Percentiles rank a stretch among this genome's conserved stretches.
Evolutionary conservation across 108 stramenopile species (phyloP).

Genomic region (Skeletonema tropicum): DNA sequence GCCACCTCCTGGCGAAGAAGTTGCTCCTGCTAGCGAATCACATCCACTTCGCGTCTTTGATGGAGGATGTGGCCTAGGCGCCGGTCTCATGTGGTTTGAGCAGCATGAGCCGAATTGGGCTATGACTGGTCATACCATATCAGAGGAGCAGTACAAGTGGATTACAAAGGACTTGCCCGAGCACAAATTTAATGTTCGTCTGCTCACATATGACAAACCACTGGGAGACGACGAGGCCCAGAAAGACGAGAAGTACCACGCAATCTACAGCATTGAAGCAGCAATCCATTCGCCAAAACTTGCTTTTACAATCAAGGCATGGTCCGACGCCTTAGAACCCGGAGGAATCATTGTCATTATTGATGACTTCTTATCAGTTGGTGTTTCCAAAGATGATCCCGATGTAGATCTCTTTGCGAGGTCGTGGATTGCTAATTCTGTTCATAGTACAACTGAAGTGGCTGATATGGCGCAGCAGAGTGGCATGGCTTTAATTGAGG

Average conservation of each 20-base stretch:
- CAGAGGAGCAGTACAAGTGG: constrained; percentile 54
- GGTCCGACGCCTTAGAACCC: constrained; percentile 44
- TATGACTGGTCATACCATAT: constrained; percentile 55
- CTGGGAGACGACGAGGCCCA: constrained; percentile 6
- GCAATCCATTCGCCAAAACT: constrained; percentile 58
- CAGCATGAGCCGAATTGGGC: constrained; percentile 42
- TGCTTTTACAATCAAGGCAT: constrained; percentile 32
- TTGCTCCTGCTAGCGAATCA: not conserved
- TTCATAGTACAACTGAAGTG: constrained; percentile 43
- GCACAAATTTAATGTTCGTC: constrained; percentile 51
- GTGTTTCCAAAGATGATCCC: constrained; percentile 13
- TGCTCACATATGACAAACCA: constrained; percentile 52
- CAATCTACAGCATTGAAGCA: constrained; percentile 65
- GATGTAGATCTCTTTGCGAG: constrained; percentile 48
- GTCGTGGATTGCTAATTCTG: constrained; percentile 57
- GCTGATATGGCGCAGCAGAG: constrained; percentile 13
- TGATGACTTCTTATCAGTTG: constrained; percentile 54
- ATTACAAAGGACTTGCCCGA: constrained; percentile 42
- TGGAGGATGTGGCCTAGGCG: constrained; percentile 61
- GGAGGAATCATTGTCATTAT: constrained; percentile 57
- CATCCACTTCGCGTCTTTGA: constrained; percentile 50
- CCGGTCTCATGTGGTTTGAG: constrained; percentile 64
- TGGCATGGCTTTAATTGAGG: constrained; percentile 40
- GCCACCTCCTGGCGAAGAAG: constrained; percentile 1
- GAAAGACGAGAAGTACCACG: constrained; percentile 27